A percentile compares a stretch with the other conserved stretches of the same genome.
Evolutionary conservation across 2,329 filamentous ascomycete species (phyloP).

Genomic region (Elsinoe perseae): DNA sequence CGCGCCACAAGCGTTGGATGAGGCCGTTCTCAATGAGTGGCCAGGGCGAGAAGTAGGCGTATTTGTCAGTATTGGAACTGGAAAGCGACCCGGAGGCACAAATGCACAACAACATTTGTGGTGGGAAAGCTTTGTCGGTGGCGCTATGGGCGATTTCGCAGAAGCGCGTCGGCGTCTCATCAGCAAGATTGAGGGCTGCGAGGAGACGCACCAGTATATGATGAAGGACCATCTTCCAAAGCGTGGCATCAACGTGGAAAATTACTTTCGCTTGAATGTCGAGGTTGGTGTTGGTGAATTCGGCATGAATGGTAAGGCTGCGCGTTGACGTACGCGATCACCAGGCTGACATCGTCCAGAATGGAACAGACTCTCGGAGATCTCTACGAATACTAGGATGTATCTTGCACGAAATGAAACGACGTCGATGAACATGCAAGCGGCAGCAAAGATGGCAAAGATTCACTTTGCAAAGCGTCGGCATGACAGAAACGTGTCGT

Average conservation of each 20-base stretch:
- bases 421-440: conserved; percentile 66
- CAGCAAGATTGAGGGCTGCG: conserved; percentile 89
- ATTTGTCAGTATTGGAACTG: conserved; percentile 90
- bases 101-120: conserved; percentile 65
- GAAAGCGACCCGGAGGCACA: conserved; percentile 67
- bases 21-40: conserved; percentile 89
- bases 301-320: conserved; percentile 92
- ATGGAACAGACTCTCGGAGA: conserved; percentile 88
- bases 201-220: conserved; percentile 84
- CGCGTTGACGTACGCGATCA: conserved; percentile 89
- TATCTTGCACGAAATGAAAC: conserved; percentile 70
- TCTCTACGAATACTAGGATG: conserved; percentile 81
- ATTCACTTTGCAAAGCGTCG: conserved; percentile 69
- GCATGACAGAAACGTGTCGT: conserved; percentile 46
- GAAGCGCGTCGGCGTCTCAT: conserved; percentile 79
- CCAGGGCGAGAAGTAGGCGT: conserved; percentile 87
- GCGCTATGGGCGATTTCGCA: conserved; percentile 73
- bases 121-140: conserved; percentile 79
- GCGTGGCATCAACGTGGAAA: conserved; percentile 68
- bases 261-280: conserved; percentile 95
- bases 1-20: conserved; percentile 78
- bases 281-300: conserved; percentile 85
- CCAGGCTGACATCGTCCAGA: conserved; percentile 58
- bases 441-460: conserved; percentile 73
- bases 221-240: conserved; percentile 53